Percentiles rank a stretch among this genome's conserved stretches.
phyloP scores from a whole-genome alignment of 805 yeast species.

The Candida silvicultrix region DNA sequence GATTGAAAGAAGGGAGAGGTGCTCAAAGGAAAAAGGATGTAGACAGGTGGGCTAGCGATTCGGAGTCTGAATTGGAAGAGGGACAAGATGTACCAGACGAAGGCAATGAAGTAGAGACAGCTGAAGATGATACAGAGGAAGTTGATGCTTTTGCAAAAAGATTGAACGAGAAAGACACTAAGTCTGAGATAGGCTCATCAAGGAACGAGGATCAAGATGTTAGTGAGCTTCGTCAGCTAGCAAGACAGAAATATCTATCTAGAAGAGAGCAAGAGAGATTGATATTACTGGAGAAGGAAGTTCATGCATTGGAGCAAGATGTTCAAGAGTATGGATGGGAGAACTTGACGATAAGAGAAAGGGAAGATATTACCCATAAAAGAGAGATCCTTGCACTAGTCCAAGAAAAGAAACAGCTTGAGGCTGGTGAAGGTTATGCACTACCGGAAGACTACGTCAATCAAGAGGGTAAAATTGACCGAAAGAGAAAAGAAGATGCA shows the following conservation, averaged over 20 bases:
- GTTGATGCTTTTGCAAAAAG: slow-evolving; percentile 26
- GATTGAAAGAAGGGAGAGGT: background rate
- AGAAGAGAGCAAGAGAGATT: slow-evolving; percentile 43
- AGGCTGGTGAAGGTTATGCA: slow-evolving; percentile 33
- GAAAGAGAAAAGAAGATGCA: slow-evolving; percentile 44
- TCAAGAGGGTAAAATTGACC: slow-evolving; percentile 45
- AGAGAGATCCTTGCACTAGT: slow-evolving; percentile 41
- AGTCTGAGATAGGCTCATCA: background rate
- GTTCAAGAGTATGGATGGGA: slow-evolving; percentile 49
- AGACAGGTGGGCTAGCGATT: slow-evolving; percentile 18
- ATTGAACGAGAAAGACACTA: slow-evolving; percentile 4
- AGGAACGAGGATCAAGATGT: slow-evolving; percentile 14
- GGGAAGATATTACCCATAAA: slow-evolving; percentile 44
- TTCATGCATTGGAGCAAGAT: slow-evolving; percentile 42
- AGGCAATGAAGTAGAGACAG: slow-evolving; percentile 34
- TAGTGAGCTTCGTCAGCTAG: slow-evolving; percentile 35
- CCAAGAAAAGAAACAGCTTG: slow-evolving; percentile 28
- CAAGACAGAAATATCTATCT: slow-evolving; percentile 42
- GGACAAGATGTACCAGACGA: slow-evolving; percentile 31
- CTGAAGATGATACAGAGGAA: slow-evolving; percentile 26
- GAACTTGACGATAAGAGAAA: slow-evolving; percentile 40
- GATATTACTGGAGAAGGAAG: slow-evolving; percentile 37
- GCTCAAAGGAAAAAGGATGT: slow-evolving; percentile 7
- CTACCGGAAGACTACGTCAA: slow-evolving; percentile 55
- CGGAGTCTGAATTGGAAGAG: slow-evolving; percentile 6